Base-by-base conservation (phyloP, 108 stramenopile genomes). In the Nannochloropsis gaditana region DNA sequence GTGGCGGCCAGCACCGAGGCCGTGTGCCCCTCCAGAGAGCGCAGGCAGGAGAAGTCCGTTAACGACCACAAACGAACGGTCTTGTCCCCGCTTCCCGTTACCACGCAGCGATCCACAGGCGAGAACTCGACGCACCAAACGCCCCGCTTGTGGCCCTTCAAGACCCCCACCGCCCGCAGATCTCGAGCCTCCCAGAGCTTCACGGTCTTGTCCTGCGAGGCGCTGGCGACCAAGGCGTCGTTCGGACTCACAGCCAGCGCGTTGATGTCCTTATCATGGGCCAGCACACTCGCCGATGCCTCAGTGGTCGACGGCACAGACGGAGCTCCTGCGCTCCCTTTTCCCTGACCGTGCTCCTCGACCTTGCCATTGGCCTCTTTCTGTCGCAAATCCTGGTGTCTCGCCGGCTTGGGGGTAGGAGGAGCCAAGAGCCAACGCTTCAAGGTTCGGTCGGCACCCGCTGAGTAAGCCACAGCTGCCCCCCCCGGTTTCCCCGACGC, bases 51-150 rank as follows among this genome's bases (percentile, higher is more conserved):
- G 83, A 87, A 95, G 89, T 97, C 95, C 44, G 92, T 81, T 21
- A 97, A 82, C 8, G 95, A 95, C 98, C 98, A 99, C 41, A 99
- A 84, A 87, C 95, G 95, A 45, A 99, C 88, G 2, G 97, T 98
- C 44, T 92, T 91, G 88, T 99, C 98, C 11, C 96, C 96, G 85
- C 94, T 94, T 19, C 93, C 92, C 41, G 97, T 94, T 0, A 96
- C 96, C n/a, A 99, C 44, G 43, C 96, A 95, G 42, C 95, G 85
- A 88, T 99, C 98, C 44, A 93, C 91, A 43, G 95, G 95, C 79
- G 96, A 96, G 83, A 98, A 99, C 73, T 93, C 93, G 84, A 88
- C 84, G 81, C 95, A 95, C 97, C 97, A 98, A 19, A 99, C 95
- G 82, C 97, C 98, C 45, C 97, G 88, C 84, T 94, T 93, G 84